Evolutionary conservation across 1,284 basidiomycete species (phyloP), one percentile per base, ranked within the genome.

Genomic region (Trichosporon ovoides): DNA sequence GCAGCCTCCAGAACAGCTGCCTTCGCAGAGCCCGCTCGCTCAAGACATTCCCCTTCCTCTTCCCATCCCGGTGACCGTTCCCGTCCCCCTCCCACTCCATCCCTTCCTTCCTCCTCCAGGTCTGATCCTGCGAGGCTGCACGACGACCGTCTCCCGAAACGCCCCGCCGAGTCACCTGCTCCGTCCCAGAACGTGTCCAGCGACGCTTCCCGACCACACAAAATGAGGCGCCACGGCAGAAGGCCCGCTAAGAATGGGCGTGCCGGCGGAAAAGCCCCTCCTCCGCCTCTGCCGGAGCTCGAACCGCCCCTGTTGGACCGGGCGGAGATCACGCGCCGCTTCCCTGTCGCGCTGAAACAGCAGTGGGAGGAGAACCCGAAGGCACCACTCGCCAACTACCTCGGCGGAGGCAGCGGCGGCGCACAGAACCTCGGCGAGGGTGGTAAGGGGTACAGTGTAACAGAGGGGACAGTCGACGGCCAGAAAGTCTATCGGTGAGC

Each of bases 281-380:
- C 59, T 7, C 55, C 62, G 5, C 55, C 59, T 1, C 31, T 50
- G 3, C 28, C 16, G 34, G 37, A 66, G 40, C 61, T 70, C 4
- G 38, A 66, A 3, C 63, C 61, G 11, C 74, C 72, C 3, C 38
- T 72, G 28, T 62, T 59, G 10, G 66, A 63, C 20, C 55, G 61
- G 35, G 62, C 65, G 19, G 62, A 70, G 33, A 76, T 76, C 36
- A 40, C 66, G 18, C 31, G 43, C 43, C 63, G 66, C 9, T 38
- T 58, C 1, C 60, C 62, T 5, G 54, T 69, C 9, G 20, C 56
- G 33, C 38, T 76, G 38, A 77, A 78, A 55, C 60, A 65, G 18
- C 67, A 71, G 59, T 77, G 75, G 75, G 53, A 64, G 20, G 70
- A 72, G 51, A 77, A 77, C 53, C 73, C 76, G 7, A 78, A 78